These are phyloP conservation scores for Dryadomyces quercivorus DNA, from an alignment of 2,329 filamentous ascomycete genomes.

Conservation along the genomic window DNA sequence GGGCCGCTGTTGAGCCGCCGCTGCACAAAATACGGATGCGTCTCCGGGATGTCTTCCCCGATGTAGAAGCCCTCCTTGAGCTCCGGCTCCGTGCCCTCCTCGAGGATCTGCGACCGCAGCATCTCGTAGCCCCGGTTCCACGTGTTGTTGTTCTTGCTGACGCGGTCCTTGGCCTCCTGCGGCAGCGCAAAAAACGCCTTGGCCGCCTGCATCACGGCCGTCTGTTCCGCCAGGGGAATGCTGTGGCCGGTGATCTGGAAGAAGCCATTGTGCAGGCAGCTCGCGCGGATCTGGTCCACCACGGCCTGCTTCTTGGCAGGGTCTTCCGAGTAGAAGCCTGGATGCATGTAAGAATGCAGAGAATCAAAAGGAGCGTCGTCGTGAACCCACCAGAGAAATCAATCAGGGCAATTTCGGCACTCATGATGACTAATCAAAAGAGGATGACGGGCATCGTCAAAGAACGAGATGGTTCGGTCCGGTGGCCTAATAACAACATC, in stretches of 20 bases:
- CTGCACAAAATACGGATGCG: constrained; percentile 10
- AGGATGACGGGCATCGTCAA: neutral
- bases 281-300: constrained; percentile 17
- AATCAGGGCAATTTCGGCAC: constrained; percentile 7
- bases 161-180: constrained; percentile 26
- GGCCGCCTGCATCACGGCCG: constrained; percentile 26
- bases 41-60: constrained; percentile 19
- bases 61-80: constrained; percentile 29
- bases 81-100: constrained; percentile 20
- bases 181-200: constrained; percentile 35
- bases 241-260: constrained; percentile 39
- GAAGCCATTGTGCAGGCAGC: constrained; percentile 36
- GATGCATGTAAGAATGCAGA: neutral
- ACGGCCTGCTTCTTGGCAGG: constrained; percentile 4
- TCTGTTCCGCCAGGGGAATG: constrained; percentile 26
- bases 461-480: no score
- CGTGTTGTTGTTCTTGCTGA: constrained; percentile 18
- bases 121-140: constrained; percentile 25
- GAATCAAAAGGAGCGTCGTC: no score
- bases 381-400: constrained; percentile 9
- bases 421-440: neutral
- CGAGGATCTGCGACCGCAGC: constrained; percentile 19
- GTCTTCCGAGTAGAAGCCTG: constrained; percentile 8
- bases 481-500: no score
- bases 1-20: constrained; percentile 25